phyloP scores from a whole-genome alignment of 768 basidiomycete genomes.

The Mrakia frigida region DNA sequence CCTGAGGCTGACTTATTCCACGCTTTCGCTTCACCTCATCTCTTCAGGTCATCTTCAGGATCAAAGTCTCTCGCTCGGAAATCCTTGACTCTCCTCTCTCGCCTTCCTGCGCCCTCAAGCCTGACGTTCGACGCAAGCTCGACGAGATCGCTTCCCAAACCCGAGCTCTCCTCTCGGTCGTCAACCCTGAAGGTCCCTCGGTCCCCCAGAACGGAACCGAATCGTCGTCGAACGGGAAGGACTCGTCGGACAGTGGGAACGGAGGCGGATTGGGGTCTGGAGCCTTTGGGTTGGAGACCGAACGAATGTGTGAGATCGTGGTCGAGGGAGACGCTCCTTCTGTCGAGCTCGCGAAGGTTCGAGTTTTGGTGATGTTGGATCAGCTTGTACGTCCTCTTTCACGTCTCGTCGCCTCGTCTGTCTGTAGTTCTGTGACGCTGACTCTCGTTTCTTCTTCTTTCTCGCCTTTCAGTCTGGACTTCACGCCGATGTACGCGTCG shows the following conservation, averaged over 20 bases:
- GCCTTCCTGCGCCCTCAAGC: conserved; percentile 62
- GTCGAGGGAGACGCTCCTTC: conserved; percentile 79
- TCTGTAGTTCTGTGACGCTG: not conserved
- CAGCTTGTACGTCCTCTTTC: conserved; percentile 64
- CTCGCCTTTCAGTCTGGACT: conserved; percentile 64
- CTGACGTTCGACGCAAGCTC: conserved; percentile 73
- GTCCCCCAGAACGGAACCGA: conserved; percentile 13
- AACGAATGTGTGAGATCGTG: conserved; percentile 87
- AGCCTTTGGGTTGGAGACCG: conserved; percentile 79
- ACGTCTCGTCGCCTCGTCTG: not conserved
- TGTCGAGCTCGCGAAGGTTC: conserved; percentile 84
- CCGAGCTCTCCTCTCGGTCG: conserved; percentile 87
- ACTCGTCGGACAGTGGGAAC: conserved; percentile 33
- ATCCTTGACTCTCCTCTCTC: conserved; percentile 66
- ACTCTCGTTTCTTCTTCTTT: not conserved
- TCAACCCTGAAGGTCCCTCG: conserved; percentile 41
- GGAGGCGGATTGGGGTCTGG: conserved; percentile 41
- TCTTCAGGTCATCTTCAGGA: conserved; percentile 68
- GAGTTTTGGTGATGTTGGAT: conserved; percentile 87
- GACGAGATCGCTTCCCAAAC: conserved; percentile 92
- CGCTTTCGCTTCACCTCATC: conserved; percentile 12
- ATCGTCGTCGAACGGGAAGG: conserved; percentile 31
- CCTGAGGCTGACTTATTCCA: conserved; percentile 26
- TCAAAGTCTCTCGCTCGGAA: conserved; percentile 87
- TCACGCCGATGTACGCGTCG: conserved; percentile 61